These are phyloP conservation scores for Ganoderma lucidum DNA, from an alignment of 1,284 basidiomycete genomes.

Conservation along the genomic window DNA sequence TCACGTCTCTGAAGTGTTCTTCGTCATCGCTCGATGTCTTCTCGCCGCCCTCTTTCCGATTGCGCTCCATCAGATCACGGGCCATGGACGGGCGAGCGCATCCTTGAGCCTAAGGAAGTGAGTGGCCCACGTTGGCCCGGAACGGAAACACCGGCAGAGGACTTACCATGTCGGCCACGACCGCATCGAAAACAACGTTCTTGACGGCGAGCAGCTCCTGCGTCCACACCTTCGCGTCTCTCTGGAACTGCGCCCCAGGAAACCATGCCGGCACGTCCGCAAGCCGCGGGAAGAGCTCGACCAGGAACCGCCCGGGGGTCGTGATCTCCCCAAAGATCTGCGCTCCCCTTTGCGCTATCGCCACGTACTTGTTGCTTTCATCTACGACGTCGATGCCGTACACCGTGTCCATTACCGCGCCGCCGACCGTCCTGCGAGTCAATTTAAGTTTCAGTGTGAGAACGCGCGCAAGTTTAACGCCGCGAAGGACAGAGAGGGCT, in stretches of 20 bases:
- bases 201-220: constrained; percentile 15
- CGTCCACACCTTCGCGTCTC: constrained; percentile 22
- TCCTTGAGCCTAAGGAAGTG: not conserved
- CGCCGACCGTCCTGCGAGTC: constrained; percentile 33
- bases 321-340: constrained; percentile 19
- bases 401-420: constrained; percentile 40
- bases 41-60: not conserved
- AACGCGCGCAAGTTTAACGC: not conserved
- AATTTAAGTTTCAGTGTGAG: not conserved
- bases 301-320: constrained; percentile 28
- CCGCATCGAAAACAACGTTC: constrained; percentile 19
- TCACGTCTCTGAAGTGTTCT: constrained; percentile 4
- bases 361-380: constrained; percentile 30
- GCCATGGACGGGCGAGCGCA: not conserved
- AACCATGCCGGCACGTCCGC: constrained; percentile 29
- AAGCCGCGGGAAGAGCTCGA: constrained; percentile 31
- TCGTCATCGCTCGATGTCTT: not conserved
- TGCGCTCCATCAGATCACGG: not conserved
- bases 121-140: not conserved
- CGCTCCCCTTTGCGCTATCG: constrained; percentile 11
- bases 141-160: not conserved
- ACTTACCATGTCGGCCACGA: constrained; percentile 19
- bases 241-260: constrained; percentile 25
- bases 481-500: not conserved
- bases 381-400: constrained; percentile 43